Conservation (phyloP, 352 stramenopile genomes). For the Globisporangium emineosum region DNA sequence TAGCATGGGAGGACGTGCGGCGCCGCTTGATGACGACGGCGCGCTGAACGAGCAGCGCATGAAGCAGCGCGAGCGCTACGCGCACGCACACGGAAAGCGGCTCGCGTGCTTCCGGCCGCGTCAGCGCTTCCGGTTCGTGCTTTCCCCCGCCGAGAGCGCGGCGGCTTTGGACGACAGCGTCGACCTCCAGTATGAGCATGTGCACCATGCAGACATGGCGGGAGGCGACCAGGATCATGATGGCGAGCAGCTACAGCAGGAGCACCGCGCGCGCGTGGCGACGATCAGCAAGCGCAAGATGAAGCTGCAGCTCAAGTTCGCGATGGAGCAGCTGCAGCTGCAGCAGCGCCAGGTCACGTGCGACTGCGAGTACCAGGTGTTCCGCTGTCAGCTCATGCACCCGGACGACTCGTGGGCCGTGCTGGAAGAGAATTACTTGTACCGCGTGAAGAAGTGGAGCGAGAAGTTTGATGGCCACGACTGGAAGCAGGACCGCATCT, state of each 20-base stretch:
- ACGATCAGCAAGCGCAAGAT: conserved; percentile 5
- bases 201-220: conserved; percentile 7
- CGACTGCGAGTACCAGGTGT: conserved; percentile 41
- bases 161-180: not conserved
- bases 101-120: conserved; percentile 64
- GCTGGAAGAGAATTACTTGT: conserved; percentile 28
- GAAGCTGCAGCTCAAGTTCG: conserved; percentile 7
- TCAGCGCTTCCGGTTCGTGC: conserved; percentile 40
- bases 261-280: not conserved
- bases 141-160: not conserved
- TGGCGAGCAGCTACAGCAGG: not conserved
- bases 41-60: not conserved
- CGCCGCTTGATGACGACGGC: not conserved
- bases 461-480: conserved; percentile 55
- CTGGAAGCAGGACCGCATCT: conserved; percentile 50
- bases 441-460: conserved; percentile 43
- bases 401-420: conserved; percentile 21
- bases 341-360: conserved; percentile 29
- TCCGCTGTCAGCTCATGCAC: conserved; percentile 35
- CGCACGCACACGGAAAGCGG: conserved; percentile 37
- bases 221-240: not conserved
- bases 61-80: conserved; percentile 2
- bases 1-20: conserved; percentile 7
- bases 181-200: conserved; percentile 15
- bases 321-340: conserved; percentile 11